Evolutionary conservation across 2,329 filamentous ascomycete genomes (phyloP).

Genomic region (Alternaria ethzedia): DNA sequence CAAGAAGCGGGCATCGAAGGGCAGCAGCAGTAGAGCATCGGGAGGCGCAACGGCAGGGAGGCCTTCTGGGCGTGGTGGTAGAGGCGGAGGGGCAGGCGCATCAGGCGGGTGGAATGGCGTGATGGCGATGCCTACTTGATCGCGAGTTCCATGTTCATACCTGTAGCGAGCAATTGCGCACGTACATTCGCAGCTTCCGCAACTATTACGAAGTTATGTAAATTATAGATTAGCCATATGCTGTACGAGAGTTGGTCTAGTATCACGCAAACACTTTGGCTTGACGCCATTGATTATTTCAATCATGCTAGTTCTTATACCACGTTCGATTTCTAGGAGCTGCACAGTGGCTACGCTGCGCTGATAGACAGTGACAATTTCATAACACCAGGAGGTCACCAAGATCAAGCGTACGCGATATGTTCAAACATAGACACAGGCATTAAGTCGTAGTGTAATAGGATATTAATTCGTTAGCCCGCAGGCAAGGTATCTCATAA

Average conservation of each 20-base stretch:
- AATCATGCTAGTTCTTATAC: background rate
- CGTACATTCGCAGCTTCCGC: background rate
- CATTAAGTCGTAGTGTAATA: background rate
- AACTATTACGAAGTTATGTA: background rate
- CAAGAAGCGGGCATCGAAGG: constrained; percentile 25
- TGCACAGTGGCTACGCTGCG: background rate
- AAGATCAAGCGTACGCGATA: background rate
- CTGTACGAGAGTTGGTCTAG: background rate
- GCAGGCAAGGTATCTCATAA: constrained; percentile 31
- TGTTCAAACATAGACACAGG: background rate
- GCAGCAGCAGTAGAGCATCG: constrained; percentile 18
- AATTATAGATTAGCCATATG: background rate
- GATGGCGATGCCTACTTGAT: constrained; percentile 40
- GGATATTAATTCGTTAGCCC: constrained; percentile 20
- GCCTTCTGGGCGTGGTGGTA: constrained; percentile 12
- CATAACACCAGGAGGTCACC: no score
- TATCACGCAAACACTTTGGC: background rate
- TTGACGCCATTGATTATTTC: background rate
- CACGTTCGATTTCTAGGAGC: background rate
- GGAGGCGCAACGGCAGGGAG: constrained; percentile 14
- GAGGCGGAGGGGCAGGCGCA: constrained; percentile 11
- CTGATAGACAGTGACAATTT: background rate
- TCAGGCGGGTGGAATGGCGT: constrained; percentile 22
- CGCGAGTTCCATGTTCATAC: background rate
- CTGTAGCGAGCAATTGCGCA: background rate